Conservation (phyloP, 129 eudicot genomes). For the Helianthus tuberosus region DNA sequence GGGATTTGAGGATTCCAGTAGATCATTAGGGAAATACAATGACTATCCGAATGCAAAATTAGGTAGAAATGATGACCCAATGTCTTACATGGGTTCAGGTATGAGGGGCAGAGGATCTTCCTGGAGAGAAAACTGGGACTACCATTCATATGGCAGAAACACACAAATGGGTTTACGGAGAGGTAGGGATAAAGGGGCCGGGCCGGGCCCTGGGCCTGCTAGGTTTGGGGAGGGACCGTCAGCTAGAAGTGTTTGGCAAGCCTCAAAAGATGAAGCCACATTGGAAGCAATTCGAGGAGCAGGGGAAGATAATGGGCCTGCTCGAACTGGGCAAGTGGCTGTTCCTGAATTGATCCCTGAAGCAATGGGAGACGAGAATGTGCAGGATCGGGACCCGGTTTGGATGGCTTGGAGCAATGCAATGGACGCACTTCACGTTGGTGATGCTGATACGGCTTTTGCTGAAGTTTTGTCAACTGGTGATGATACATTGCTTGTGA, state of each 20-base stretch:
- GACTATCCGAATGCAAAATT: slow-evolving; percentile 61
- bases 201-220: slow-evolving; percentile 58
- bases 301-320: slow-evolving; percentile 79
- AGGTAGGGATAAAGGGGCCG: slow-evolving; percentile 72
- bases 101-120: slow-evolving; percentile 74
- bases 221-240: slow-evolving; percentile 98
- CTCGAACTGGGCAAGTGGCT: slow-evolving; percentile 72
- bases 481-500: slow-evolving; percentile 88
- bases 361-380: slow-evolving; percentile 71
- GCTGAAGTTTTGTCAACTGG: slow-evolving; percentile 87
- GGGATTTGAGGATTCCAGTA: slow-evolving; percentile 77
- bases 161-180: slow-evolving; percentile 65
- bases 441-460: slow-evolving; percentile 84
- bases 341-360: slow-evolving; percentile 85
- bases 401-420: slow-evolving; percentile 97
- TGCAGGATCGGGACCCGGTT: slow-evolving; percentile 84
- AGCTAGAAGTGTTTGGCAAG: slow-evolving; percentile 99
- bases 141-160: slow-evolving; percentile 56
- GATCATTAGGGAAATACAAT: slow-evolving; percentile 61
- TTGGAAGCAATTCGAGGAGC: slow-evolving; percentile 95
- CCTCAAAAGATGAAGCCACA: slow-evolving; percentile 98
- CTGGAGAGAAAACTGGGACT: slow-evolving; percentile 86
- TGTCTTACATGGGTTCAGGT: slow-evolving; percentile 42
- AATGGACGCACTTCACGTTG: slow-evolving; percentile 92
- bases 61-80: slow-evolving; percentile 58